Conservation (phyloP, 805 yeast genomes). For the Sugiyamaella smithiae region DNA sequence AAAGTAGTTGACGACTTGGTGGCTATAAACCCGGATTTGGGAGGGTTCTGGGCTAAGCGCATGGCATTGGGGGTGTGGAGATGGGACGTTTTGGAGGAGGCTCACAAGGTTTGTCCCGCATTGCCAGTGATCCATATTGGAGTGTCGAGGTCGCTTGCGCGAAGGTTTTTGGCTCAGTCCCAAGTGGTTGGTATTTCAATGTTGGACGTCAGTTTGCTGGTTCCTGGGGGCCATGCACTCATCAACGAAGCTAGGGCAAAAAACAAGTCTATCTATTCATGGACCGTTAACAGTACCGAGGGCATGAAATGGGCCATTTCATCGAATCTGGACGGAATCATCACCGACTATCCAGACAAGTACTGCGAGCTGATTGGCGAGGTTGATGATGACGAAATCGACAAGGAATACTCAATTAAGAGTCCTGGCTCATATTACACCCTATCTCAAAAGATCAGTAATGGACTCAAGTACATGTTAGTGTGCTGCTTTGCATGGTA, state of each 20-base stretch:
- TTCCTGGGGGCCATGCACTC: conserved; percentile 36
- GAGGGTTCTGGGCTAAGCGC: conserved; percentile 44
- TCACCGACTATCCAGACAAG: conserved; percentile 38
- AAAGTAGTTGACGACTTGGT: conserved; percentile 40
- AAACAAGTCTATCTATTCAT: conserved; percentile 42
- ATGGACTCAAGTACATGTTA: conserved; percentile 1
- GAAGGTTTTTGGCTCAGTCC: conserved; percentile 40
- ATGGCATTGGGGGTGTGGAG: conserved; percentile 56
- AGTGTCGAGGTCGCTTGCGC: conserved; percentile 36
- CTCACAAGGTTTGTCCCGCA: conserved; percentile 37
- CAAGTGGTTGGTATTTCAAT: conserved; percentile 59
- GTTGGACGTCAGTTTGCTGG: conserved; percentile 43
- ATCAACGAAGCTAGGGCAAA: conserved; percentile 34
- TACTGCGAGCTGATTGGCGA: conserved; percentile 13
- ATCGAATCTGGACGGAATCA: conserved; percentile 39
- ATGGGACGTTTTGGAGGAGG: conserved; percentile 45
- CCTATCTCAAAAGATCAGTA: conserved; percentile 7
- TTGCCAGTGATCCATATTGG: conserved; percentile 38
- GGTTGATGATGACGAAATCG: conserved; percentile 16
- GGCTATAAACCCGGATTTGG: conserved; percentile 38
- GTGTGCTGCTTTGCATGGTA: not conserved
- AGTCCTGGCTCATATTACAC: conserved; percentile 13
- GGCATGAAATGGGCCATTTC: conserved; percentile 39
- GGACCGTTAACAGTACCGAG: conserved; percentile 50
- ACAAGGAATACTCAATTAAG: conserved; percentile 14